phyloP scores from a whole-genome alignment of 768 basidiomycete genomes.

The Wakefieldia striispora region DNA sequence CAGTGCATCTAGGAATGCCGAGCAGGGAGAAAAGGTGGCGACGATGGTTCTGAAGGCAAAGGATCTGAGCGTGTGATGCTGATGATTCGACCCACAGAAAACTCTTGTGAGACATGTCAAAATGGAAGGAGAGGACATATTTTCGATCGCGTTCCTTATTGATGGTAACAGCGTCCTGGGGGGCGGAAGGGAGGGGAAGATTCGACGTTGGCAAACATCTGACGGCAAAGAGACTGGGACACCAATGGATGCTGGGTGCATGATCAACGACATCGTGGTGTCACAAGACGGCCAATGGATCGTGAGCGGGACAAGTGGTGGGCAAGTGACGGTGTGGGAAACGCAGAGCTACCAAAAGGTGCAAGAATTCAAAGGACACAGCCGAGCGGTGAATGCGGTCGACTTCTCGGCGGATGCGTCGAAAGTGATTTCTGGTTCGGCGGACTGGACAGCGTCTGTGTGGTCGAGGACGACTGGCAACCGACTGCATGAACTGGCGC shows the following conservation, averaged over 20 bases:
- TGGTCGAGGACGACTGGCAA: background rate
- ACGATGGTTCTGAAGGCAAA: too few relatives aligned
- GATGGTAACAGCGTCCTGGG: conserved; percentile 5
- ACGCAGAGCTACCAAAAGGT: background rate
- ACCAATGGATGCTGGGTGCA: background rate
- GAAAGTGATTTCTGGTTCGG: background rate
- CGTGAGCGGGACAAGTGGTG: background rate
- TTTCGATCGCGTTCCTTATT: conserved; percentile 4
- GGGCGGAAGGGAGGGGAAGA: conserved; percentile 2
- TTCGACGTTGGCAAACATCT: conserved; percentile 7
- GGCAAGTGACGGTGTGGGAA: conserved; percentile 1
- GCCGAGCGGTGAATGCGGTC: background rate
- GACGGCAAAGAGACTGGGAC: conserved; percentile 3
- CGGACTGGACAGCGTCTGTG: background rate
- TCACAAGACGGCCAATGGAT: background rate
- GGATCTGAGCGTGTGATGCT: too few relatives aligned
- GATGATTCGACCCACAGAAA: too few relatives aligned
- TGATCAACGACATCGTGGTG: background rate
- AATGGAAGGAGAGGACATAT: conserved; percentile 3
- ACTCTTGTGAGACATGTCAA: too few relatives aligned
- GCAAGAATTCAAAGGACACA: background rate
- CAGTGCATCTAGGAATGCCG: too few relatives aligned
- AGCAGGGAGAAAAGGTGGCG: too few relatives aligned
- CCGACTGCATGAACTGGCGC: background rate
- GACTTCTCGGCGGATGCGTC: background rate